Evolutionary conservation across 306 rosid species (phyloP), one percentile per base, ranked within the genome.

Genomic region (Styphnolobium japonicum): DNA sequence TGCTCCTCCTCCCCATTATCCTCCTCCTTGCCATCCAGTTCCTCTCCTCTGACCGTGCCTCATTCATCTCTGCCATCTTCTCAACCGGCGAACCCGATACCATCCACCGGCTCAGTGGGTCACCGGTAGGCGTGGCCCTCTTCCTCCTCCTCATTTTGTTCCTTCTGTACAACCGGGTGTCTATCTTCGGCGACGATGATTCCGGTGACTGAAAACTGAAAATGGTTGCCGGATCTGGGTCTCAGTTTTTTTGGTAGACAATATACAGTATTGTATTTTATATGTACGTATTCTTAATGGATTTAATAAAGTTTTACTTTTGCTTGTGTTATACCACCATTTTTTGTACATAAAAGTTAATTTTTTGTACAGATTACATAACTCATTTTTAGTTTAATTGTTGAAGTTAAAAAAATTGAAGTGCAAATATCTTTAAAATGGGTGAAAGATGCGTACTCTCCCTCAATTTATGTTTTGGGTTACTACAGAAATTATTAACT

Each of bases 21-120:
- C 99, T 95, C 83, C 98, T 95, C 7, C 93, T 95, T 79, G 66
- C 82, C 21, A 95, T 93, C 14, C 99, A 95, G 80, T 89, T 93
- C 73, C 97, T 95, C 82, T 95, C 99, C 53, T 92, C 98, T 15
- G 93, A 90, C 14, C 89, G 94, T 1, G 98, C 94, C 43, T 92
- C 99, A 0, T 85, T 93, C 83, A 2, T 95, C 86, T 82, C 92
- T 15, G 9, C 85, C 65, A 58, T 95, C 5, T 95, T 91, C 81
- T 88, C 98, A 52, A 87, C 91, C 71, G 97, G 98, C 5, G 96
- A 93, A 12, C 99, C 98, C 0, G 94, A 91, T 52, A 34, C 93
- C 83, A 91, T 93, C 58, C 99, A 91, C 83, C 85, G 98, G 0
- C 85, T 84, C 22, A 87, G 88, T 48, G 99, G 99, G 10, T 93